Evolutionary conservation across 352 stramenopile species (phyloP), one percentile per base, ranked within the genome.

Genomic region (Elongisporangium senticosum): DNA sequence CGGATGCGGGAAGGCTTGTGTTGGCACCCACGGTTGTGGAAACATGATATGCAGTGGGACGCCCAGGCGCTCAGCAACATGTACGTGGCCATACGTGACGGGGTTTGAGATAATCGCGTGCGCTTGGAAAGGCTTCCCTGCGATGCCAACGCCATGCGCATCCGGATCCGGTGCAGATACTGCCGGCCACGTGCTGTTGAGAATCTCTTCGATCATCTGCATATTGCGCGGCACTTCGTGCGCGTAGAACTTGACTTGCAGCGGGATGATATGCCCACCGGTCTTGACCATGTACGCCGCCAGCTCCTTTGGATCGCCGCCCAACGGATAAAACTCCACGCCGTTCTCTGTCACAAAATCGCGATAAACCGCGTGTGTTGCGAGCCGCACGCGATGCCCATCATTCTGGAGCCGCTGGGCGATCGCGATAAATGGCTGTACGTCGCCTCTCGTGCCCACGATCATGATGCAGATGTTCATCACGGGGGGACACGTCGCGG

Each of bases 31-130:
- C 6, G 89, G 91, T 57, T 97, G 84, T 1, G 86, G 86, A 56
- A 96, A 97, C 86, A 98, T 96, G 49, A 98, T 96, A 72, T 98
- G 92, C 40, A 97, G 69, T n/a, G 92, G 91, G 10, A 97, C 84
- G 0, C 82, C 89, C 19, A 98, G 76, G n/a, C 86, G 85, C 72
- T 98, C 91, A 5, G 90, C 90, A 3, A 97, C 89, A 62, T 98
- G 90, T 33, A 97, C 76, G 65, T 98, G 91, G 11, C 87, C 91
- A 49, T 96, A 95, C 51, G 77, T 86, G 1, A 95, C 87, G 0
- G 93, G 92, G 65, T 98, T 98, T 15, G 88, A 84, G 68, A 98
- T 98, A 53, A 98, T 96, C n/a, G 89, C 89, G 59, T 97, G 72
- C 0, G 90, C 89, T 40, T 80, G 75, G 60, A 97, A 97, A 2